Base-by-base conservation (phyloP, 352 stramenopile genomes). In the Phytophthora sansomeana region DNA sequence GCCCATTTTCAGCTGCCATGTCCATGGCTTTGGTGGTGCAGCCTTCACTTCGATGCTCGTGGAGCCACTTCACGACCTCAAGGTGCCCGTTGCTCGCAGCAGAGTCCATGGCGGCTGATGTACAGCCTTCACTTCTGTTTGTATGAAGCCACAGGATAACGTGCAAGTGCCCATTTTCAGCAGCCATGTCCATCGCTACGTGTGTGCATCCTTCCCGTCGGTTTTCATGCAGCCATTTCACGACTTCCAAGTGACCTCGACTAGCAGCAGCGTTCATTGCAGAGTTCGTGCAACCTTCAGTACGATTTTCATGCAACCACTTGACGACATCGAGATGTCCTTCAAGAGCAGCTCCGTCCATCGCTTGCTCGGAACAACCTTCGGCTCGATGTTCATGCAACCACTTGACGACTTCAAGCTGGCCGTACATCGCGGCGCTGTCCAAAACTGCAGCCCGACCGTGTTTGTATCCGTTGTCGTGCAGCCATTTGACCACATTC, bases 241-340 rank as follows among this genome's bases (percentile, higher is more conserved):
- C 73, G 10, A 87, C 63, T 49, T 81, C 30, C 38, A 90, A 64
- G 21, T 90, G 66, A 0, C 77, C 79, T 24, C 66, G 50, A 4
- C 63, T 53, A 16, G 78, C 74, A n/a, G 81, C 81, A 21, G 24
- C 44, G 63, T 88, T 76, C 72, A 90, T 85, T 2, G 78, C 78
- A 11, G 65, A 63, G 46, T 72, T 78, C 21, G 77, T 82, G 42
- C 72, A 81, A 2, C 76, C 77, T 60, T 83, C 77, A 5, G 39
- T 65, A 1, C 74, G 62, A 19, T 78, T 55, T 24, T 63, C 42
- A 50, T 85, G 72, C 1, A 90, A 26, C 69, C 75, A 84, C 19
- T 65, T 51, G 3, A 84, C 48, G 10, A 84, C 58, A 1, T 61
- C 39, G 0, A 84, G 41, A 24, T 77, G 46, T 10, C 76, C 79